A percentile compares a stretch with the other conserved stretches of the same genome.
These are phyloP conservation scores for Daldinia bambusicola DNA, from an alignment of 495 filamentous ascomycete species.

Conservation along the genomic window DNA sequence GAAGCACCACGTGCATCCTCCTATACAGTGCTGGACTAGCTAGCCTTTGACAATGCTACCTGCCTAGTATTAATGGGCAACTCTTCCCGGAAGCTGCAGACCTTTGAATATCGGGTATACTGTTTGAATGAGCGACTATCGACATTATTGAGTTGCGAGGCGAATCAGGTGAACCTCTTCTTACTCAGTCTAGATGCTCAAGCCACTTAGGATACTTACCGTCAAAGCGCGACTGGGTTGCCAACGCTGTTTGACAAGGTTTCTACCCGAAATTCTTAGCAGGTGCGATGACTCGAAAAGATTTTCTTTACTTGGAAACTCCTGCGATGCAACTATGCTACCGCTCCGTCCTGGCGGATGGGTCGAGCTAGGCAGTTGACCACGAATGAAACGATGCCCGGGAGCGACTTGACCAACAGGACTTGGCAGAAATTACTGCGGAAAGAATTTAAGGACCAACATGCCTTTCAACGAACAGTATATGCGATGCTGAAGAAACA, in stretches of 20 bases:
- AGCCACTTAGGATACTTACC: not conserved
- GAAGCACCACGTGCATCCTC: slow-evolving; percentile 35
- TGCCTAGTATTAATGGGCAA: slow-evolving; percentile 16
- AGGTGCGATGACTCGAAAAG: not conserved
- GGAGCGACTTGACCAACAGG: not conserved
- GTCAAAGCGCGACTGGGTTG: not conserved
- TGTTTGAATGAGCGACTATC: slow-evolving; percentile 3
- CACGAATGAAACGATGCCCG: not conserved
- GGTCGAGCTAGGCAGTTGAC: not conserved
- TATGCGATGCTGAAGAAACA: slow-evolving; percentile 8
- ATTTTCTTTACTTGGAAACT: not conserved
- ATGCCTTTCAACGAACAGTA: not conserved
- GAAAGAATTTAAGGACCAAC: not conserved
- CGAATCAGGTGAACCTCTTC: slow-evolving; percentile 7
- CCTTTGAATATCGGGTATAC: slow-evolving; percentile 16
- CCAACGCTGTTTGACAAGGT: slow-evolving; percentile 3
- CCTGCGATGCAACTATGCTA: slow-evolving; percentile 3
- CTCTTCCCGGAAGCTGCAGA: slow-evolving; percentile 45
- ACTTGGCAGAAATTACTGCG: not conserved
- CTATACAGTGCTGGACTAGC: slow-evolving; percentile 29
- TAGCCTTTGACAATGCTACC: slow-evolving; percentile 23
- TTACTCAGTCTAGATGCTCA: not conserved
- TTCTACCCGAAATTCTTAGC: slow-evolving; percentile 2
- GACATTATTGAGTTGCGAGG: slow-evolving; percentile 4
- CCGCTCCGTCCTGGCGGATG: slow-evolving; percentile 14